Base-by-base conservation (phyloP, 2,329 filamentous ascomycete species). In the Trichoderma pleuroti region DNA sequence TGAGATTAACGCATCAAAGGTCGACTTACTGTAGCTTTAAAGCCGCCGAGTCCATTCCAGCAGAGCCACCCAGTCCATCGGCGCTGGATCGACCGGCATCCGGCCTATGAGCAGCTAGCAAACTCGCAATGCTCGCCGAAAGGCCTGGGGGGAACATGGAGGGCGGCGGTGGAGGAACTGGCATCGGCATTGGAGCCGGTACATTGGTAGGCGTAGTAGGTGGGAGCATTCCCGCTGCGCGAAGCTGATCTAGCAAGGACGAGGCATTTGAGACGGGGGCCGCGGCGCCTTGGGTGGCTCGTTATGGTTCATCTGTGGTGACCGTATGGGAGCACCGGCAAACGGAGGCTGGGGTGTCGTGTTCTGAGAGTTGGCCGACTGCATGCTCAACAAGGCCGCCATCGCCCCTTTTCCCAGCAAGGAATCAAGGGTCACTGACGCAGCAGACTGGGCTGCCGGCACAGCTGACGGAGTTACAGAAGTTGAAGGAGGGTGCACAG, bases 21-120 rank as follows among this genome's bases (percentile, higher is more conserved):
- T 28, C n/a, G 14, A 83, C 89, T 82, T 85, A 93, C 89, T 91
- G 88, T 81, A 81, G 79, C 72, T 93, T 94, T 56, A 97, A 85
- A 32, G 92, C 92, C 8, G 87, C 85, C 5, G 89, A 85, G 68
- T 88, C 90, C 74, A 95, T 84, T 68, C 87, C 85, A 24, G 89
- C 84, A n/a, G 89, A 85, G 72, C 86, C 84, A 74, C 83, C 84
- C 62, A 82, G 79, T 18, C 82, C 79, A 21, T 76, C 78, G 46
- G 83, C 60, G 4, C 70, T 73, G 16, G 71, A 64, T 7, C 73
- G 61, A 14, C 68, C 71, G 1, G 73, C 75, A 64, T 75, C 78
- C 68, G 73, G 74, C 68, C 77, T 70, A 16, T 77, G 75, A 4
- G 79, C 77, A 3, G 81, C 76, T 62, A 83, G 70, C 28, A 82